phyloP scores from a whole-genome alignment of 2,329 filamentous ascomycete species.

The Camillea tinctor region DNA sequence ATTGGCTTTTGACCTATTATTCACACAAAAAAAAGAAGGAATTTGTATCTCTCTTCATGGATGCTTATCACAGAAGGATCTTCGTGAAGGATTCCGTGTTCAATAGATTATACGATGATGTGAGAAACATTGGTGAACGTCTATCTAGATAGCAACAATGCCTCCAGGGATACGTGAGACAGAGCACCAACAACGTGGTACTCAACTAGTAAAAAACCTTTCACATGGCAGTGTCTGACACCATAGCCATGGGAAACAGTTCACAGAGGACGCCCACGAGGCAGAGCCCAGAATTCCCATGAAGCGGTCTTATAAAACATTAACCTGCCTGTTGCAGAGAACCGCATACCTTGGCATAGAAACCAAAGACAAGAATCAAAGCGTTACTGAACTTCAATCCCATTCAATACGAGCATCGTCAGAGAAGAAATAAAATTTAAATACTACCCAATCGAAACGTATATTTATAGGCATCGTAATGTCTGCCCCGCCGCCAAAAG shows the following conservation, averaged over 20 bases:
- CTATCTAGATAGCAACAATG: not conserved
- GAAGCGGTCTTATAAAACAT: not conserved
- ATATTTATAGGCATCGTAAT: not conserved
- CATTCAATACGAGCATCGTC: not conserved
- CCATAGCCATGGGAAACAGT: not conserved
- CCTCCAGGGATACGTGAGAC: not conserved
- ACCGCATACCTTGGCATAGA: not conserved
- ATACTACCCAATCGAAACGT: not conserved
- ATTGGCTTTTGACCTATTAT: not conserved
- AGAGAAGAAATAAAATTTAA: not conserved
- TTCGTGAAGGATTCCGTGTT: not conserved
- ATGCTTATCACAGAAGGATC: not conserved
- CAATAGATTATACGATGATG: not conserved
- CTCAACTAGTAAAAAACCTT: not conserved
- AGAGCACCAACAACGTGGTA: not conserved
- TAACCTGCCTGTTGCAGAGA: not conserved
- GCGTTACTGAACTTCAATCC: not conserved
- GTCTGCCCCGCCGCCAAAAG: not conserved
- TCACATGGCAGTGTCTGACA: not conserved
- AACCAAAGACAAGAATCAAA: not conserved
- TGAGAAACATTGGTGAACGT: not conserved
- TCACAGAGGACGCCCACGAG: not conserved
- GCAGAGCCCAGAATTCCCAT: not conserved
- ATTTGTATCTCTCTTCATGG: not conserved
- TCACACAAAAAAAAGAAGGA: not conserved